Conservation (phyloP, 805 yeast genomes). For the Candida coquimbonensis region DNA sequence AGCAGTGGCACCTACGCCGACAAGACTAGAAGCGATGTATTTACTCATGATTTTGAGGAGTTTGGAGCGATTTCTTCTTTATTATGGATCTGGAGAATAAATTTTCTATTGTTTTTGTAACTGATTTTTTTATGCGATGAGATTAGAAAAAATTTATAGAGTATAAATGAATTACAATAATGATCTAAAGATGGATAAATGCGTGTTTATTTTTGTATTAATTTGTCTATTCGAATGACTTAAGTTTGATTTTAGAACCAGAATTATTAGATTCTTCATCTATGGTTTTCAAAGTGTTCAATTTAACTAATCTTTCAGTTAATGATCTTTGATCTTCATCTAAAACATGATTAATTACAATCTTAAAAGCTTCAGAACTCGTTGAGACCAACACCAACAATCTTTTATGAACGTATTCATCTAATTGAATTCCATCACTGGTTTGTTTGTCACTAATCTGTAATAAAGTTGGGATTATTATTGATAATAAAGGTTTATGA, state of each 20-base stretch:
- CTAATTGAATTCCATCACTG: not conserved
- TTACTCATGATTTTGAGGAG: conserved; percentile 14
- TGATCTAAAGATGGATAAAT: no score
- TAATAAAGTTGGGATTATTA: conserved; percentile 34
- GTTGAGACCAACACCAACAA: conserved; percentile 39
- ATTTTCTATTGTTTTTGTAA: not conserved
- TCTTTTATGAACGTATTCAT: conserved; percentile 37
- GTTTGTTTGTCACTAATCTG: conserved; percentile 8
- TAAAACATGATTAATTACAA: conserved; percentile 33
- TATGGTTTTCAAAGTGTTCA: conserved; percentile 13
- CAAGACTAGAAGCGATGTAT: conserved; percentile 19
- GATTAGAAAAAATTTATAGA: not conserved
- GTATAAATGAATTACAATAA: no score
- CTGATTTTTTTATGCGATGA: not conserved
- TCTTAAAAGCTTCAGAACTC: conserved; percentile 42
- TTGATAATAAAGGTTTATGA: conserved; percentile 20
- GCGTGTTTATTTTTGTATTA: not conserved
- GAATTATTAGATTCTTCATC: conserved; percentile 11
- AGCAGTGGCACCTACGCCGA: conserved; percentile 26
- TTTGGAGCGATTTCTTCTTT: not conserved
- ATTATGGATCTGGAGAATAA: not conserved
- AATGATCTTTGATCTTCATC: conserved; percentile 32
- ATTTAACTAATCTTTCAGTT: conserved; percentile 39
- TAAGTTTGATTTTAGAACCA: conserved; percentile 41
- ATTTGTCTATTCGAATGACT: conserved; percentile 33